Evolutionary conservation across 768 basidiomycete species (phyloP), one percentile per base, ranked within the genome.

Genomic region (Vishniacozyma victoriae): DNA sequence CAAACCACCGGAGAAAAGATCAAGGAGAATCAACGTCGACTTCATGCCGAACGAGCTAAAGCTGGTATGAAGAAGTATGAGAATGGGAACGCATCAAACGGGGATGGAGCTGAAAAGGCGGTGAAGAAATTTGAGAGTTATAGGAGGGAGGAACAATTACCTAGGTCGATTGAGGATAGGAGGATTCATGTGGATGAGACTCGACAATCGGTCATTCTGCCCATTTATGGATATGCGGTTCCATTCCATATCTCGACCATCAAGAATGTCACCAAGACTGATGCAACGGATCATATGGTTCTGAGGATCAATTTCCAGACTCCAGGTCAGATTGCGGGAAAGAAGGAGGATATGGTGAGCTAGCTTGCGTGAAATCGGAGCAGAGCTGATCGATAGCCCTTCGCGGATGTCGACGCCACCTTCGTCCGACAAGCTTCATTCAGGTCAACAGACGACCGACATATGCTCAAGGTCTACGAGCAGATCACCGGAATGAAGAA

Each of bases 201-300:
- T 68, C 80, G 85, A 14, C 83, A 86, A 53, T 88, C 91, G 0
- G 84, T 97, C 43, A 80, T 97, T 38, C 73, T 97, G 3, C 95
- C 95, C 14, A 83, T 97, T 55, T 82, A 96, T 62, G 95, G 95
- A 3, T 96, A 85, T 61, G 89, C 91, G 0, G 91, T 93, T 0
- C 91, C 93, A 0, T 96, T 93, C 77, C 95, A 99, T 68, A 92
- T 97, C 74, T 93, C 93, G 66, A 90, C 90, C 1, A 89, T 99
- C 56, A 97, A 99, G 75, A 97, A 93, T 67, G 87, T 85, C 24
- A 91, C 86, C 76, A 97, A 97, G 76, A 95, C 81, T 55, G 93
- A 99, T 55, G 95, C 97, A 72, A 88, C 87, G 4, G 90, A 97
- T 42, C 87, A 84, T 69, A 92, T 91, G 0, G 89, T 87, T 62